Evolutionary conservation across 352 stramenopile genomes (phyloP).

Genomic region (Globisporangium polare): DNA sequence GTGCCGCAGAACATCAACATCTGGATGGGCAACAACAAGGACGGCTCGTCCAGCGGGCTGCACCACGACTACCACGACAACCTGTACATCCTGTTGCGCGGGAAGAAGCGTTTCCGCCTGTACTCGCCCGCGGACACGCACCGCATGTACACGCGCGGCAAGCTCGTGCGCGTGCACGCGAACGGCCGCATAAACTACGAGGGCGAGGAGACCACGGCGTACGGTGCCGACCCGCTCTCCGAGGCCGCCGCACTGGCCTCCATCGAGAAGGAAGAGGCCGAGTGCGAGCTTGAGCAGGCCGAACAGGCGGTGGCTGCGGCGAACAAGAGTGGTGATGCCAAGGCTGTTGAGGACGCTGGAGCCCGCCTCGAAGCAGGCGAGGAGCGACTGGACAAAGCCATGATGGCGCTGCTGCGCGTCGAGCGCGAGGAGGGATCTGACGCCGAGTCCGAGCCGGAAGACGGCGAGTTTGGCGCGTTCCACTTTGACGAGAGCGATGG

Average conservation of each 20-base stretch:
- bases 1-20: slow-evolving; percentile 95
- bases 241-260: slow-evolving; percentile 52
- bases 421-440: slow-evolving; percentile 37
- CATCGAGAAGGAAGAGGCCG: slow-evolving; percentile 59
- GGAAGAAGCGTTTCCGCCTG: slow-evolving; percentile 94
- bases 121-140: slow-evolving; percentile 88
- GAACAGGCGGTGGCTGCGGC: slow-evolving; percentile 39
- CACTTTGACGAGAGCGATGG: slow-evolving; percentile 53
- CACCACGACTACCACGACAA: slow-evolving; percentile 99
- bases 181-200: slow-evolving; percentile 97
- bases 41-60: slow-evolving; percentile 86
- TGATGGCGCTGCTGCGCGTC: slow-evolving; percentile 74
- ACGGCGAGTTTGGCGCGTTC: slow-evolving; percentile 49
- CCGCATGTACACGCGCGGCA: slow-evolving; percentile 91
- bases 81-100: slow-evolving; percentile 94
- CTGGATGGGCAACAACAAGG: slow-evolving; percentile 93
- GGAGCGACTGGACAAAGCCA: slow-evolving; percentile 56
- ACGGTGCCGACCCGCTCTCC: slow-evolving; percentile 61
- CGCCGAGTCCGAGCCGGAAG: slow-evolving; percentile 23
- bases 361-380: slow-evolving; percentile 54
- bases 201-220: slow-evolving; percentile 78
- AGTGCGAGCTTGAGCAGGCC: slow-evolving; percentile 52
- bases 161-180: slow-evolving; percentile 80
- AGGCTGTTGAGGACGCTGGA: slow-evolving; percentile 38
- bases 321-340: slow-evolving; percentile 29